Evolutionary conservation across 169 alveolate genomes (phyloP), one percentile per base, ranked within the genome.

Genomic region (Plasmodium cynomolgi): DNA sequence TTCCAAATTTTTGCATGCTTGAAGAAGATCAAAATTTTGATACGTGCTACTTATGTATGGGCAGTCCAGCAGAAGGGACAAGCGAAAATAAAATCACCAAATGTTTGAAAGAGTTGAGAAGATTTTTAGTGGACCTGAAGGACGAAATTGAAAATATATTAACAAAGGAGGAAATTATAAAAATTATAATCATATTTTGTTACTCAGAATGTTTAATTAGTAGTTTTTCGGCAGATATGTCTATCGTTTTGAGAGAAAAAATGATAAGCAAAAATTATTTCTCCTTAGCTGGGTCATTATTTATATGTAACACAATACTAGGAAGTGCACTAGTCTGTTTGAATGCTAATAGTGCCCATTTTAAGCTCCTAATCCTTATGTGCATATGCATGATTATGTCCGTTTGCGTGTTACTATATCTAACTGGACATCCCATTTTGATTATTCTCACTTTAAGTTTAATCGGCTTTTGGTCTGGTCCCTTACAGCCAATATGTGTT

Each of bases 181-280:
- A 84, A 68, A 84, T 84, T 39, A 3, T 84, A 71, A 84, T 84
- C 15, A 71, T 84, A 84, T 84, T 84, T 68, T 84, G 92, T 20
- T 84, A 84, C 50, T 84, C 92, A 72, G 92, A 84, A 84, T 84
- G 92, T 54, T 33, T 84, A 72, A 84, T 84, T 37, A 84, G 92
- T 84, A 84, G 92, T 84, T 84, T 84, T 71, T 84, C 92, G 8
- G 83, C 92, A 37, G 92, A 84, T 54, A 84, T 84, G 82, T 84
- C 92, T 68, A 84, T 34, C 9, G 83, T 84, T n/a, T 84, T 84
- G 75, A 84, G 75, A 41, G 92, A 68, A 72, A 84, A 68, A 84
- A 71, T 44, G 29, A 44, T 84, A 6, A 84, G 77, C 56, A 84
- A 84, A 72, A 37, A 29, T 4, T 84, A 84, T 72, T 84, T 50